These are phyloP conservation scores for Yamadazyma siamensis DNA, from an alignment of 1,139 yeast species.

Conservation along the genomic window DNA sequence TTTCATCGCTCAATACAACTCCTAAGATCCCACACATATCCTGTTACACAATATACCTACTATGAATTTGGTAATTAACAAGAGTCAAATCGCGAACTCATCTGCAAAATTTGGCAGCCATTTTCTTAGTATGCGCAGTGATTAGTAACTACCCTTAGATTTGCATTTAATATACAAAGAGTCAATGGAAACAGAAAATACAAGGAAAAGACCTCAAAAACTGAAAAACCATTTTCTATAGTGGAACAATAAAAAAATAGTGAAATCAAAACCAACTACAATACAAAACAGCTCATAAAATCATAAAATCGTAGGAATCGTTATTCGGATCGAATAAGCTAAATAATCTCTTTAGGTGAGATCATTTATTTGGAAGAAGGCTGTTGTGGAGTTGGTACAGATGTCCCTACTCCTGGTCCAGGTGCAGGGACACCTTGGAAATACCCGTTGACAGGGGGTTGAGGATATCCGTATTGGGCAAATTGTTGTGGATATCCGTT, in stretches of 20 bases:
- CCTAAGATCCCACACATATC: slow-evolving; percentile 95
- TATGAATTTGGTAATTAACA: slow-evolving; percentile 1
- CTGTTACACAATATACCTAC: slow-evolving; percentile 1
- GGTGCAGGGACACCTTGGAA: too few relatives aligned
- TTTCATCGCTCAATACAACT: slow-evolving; percentile 74
- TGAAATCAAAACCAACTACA: not conserved
- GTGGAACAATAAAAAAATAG: too few relatives aligned
- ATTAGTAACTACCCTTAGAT: too few relatives aligned
- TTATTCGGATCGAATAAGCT: slow-evolving; percentile 1
- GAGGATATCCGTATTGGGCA: slow-evolving; percentile 6
- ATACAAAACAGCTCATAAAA: not conserved
- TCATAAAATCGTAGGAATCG: slow-evolving; percentile 1
- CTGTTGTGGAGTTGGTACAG: slow-evolving; percentile 6
- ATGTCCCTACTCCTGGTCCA: slow-evolving; percentile 18
- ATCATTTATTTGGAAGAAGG: not conserved
- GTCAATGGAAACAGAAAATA: slow-evolving; percentile 1
- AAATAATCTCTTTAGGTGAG: not conserved
- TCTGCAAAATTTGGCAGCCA: not conserved
- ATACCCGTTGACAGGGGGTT: slow-evolving; percentile 4
- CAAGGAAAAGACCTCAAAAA: not conserved
- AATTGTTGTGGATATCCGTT: slow-evolving; percentile 6
- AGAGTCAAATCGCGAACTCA: slow-evolving; percentile 6
- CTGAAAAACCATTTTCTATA: too few relatives aligned
- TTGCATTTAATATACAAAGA: slow-evolving; percentile 1
- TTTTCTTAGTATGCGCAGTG: too few relatives aligned